Conservation (phyloP, 1,284 basidiomycete genomes). For the Peniophora sp. region DNA sequence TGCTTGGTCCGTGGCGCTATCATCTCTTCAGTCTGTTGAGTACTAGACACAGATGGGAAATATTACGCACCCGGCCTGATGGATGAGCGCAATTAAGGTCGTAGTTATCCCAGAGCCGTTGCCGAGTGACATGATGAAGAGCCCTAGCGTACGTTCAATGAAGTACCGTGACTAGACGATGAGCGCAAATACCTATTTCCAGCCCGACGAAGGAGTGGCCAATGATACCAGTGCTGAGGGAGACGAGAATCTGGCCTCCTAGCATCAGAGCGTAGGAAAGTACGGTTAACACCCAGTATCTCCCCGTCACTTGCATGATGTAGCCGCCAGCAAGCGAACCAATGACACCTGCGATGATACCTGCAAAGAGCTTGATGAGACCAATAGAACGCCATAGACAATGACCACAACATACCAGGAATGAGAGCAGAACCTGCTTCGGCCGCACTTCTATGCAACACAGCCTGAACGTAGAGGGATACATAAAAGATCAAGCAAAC, state of each 20-base stretch:
- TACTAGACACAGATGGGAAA: too few relatives aligned
- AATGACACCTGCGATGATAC: conserved; percentile 33
- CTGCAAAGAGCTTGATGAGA: not conserved
- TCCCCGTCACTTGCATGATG: conserved; percentile 49
- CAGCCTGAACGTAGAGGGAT: conserved; percentile 51
- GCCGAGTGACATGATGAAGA: conserved; percentile 34
- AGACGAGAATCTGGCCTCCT: conserved; percentile 28
- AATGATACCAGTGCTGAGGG: conserved; percentile 30
- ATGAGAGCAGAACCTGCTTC: conserved; percentile 44
- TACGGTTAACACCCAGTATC: conserved; percentile 45
- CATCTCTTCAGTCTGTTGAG: too few relatives aligned
- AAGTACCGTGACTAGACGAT: not conserved
- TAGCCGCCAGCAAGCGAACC: conserved; percentile 46
- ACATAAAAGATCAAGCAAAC: conserved; percentile 43
- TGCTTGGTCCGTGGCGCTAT: conserved; percentile 44
- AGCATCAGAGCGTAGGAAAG: conserved; percentile 29
- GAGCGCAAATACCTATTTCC: conserved; percentile 27
- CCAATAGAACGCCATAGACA: too few relatives aligned
- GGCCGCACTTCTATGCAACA: conserved; percentile 33
- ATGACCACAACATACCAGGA: conserved; percentile 16
- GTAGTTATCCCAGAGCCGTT: conserved; percentile 47
- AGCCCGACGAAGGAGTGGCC: conserved; percentile 29
- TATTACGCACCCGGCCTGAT: conserved; percentile 34
- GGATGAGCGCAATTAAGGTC: conserved; percentile 48
- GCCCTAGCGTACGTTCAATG: conserved; percentile 20